Percentiles rank a stretch among this genome's conserved stretches.
Evolutionary conservation across 129 eudicot species (phyloP).

Genomic region (Chrysanthemum lavandulifolium): DNA sequence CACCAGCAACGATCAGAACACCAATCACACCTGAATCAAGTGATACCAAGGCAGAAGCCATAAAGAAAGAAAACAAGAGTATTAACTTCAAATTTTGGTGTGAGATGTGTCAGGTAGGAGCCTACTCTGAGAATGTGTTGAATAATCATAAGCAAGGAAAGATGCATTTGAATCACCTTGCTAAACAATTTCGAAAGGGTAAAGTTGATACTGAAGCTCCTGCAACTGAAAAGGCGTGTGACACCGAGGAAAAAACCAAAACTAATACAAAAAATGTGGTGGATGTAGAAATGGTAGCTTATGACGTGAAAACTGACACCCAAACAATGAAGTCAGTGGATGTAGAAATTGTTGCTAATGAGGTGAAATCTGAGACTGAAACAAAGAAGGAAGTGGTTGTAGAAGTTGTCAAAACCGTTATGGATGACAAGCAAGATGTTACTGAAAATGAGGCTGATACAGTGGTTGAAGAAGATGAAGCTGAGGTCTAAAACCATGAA

Average conservation of each 20-base stretch:
- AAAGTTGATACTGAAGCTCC: constrained; percentile 22
- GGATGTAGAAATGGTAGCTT: constrained; percentile 2
- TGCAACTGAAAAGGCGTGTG: neutral
- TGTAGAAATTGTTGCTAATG: neutral
- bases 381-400: neutral
- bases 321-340: neutral
- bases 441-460: constrained; percentile 8
- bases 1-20: constrained; percentile 1
- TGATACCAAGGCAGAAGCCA: constrained; percentile 19
- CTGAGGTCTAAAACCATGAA: neutral
- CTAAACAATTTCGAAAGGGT: constrained; percentile 20
- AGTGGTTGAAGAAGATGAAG: constrained; percentile 5
- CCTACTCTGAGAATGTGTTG: constrained; percentile 39
- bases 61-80: neutral
- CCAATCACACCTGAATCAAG: neutral
- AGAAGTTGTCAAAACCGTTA: constrained; percentile 4
- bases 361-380: neutral
- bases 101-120: constrained; percentile 54
- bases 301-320: neutral
- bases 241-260: neutral
- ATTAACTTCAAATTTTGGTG: constrained; percentile 50
- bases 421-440: neutral
- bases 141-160: constrained; percentile 53
- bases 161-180: constrained; percentile 35
- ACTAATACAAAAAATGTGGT: neutral